Percentiles rank a stretch among this genome's conserved stretches.
Evolutionary conservation across 2,329 filamentous ascomycete species (phyloP).

Genomic region (Neofusicoccum sp.): DNA sequence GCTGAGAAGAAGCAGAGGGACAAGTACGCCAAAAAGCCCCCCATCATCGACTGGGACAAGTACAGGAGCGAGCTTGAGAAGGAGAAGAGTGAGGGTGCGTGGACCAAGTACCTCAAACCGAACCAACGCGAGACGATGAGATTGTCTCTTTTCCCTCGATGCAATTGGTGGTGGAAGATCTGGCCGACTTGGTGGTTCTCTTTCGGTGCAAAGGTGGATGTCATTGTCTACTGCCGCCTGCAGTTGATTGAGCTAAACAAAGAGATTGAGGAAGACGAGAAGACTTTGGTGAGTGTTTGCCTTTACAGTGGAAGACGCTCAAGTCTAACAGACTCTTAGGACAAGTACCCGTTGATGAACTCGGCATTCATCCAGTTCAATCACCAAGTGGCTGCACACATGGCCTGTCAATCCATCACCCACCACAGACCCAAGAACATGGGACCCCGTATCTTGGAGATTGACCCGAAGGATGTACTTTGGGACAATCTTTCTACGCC

Average conservation of each 20-base stretch:
- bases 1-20: slow-evolving; percentile 1
- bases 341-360: slow-evolving; percentile 87
- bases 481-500: slow-evolving; percentile 97
- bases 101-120: slow-evolving; percentile 78
- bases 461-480: slow-evolving; percentile 85
- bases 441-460: slow-evolving; percentile 88
- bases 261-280: slow-evolving; percentile 89
- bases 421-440: slow-evolving; percentile 93
- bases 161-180: slow-evolving; percentile 22
- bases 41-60: slow-evolving; percentile 21
- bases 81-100: slow-evolving; percentile 51
- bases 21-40: slow-evolving; percentile 15
- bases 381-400: slow-evolving; percentile 93
- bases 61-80: slow-evolving; percentile 24
- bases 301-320: too few relatives aligned
- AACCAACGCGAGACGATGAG: slow-evolving; percentile 84
- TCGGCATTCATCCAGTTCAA: slow-evolving; percentile 99
- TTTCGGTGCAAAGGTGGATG: slow-evolving; percentile 87
- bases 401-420: slow-evolving; percentile 90
- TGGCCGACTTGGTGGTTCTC: slow-evolving; percentile 66
- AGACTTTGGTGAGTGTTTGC: too few relatives aligned
- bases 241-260: slow-evolving; percentile 84
- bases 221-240: slow-evolving; percentile 84
- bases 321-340: too few relatives aligned
- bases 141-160: slow-evolving; percentile 66